These are phyloP conservation scores for Mortierella sp. DNA, from an alignment of 371 early-diverging fungal species.

Conservation along the genomic window DNA sequence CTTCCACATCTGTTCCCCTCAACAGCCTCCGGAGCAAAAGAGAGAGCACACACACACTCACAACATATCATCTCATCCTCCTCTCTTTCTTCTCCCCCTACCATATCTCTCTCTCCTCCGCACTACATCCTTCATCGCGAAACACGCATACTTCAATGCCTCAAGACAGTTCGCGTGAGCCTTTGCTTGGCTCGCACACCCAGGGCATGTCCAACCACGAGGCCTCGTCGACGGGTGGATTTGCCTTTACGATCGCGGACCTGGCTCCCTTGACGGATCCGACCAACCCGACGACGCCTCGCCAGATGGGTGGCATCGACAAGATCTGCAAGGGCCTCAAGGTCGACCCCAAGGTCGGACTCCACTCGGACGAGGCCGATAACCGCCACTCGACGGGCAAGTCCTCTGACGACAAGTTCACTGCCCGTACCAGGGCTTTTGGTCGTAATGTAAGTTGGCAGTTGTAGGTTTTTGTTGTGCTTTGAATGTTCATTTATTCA, in stretches of 20 bases:
- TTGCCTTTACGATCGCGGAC: slow-evolving; percentile 26
- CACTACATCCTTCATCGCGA: neutral
- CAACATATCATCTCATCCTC: neutral
- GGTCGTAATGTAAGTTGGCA: slow-evolving; percentile 66
- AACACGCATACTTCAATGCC: slow-evolving; percentile 12
- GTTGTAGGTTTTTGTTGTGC: neutral
- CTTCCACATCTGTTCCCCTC: neutral
- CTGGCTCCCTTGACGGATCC: slow-evolving; percentile 71
- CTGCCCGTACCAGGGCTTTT: slow-evolving; percentile 74
- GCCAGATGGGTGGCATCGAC: slow-evolving; percentile 75
- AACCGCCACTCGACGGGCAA: slow-evolving; percentile 30
- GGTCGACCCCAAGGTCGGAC: slow-evolving; percentile 74
- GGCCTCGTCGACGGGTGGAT: slow-evolving; percentile 6
- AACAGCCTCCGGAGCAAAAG: neutral
- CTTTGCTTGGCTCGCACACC: slow-evolving; percentile 21
- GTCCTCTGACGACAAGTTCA: slow-evolving; percentile 62
- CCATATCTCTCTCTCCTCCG: too few species aligned
- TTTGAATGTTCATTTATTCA: neutral
- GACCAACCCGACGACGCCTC: slow-evolving; percentile 73
- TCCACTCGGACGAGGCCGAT: slow-evolving; percentile 73
- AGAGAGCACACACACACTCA: neutral
- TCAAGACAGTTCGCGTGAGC: slow-evolving; percentile 35
- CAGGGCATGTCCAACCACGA: slow-evolving; percentile 1
- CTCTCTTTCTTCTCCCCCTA: slow-evolving; percentile 11
- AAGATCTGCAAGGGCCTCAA: slow-evolving; percentile 70